Evolutionary conservation across 2,329 filamentous ascomycete species (phyloP).

Genomic region (Xylariaceae sp.): DNA sequence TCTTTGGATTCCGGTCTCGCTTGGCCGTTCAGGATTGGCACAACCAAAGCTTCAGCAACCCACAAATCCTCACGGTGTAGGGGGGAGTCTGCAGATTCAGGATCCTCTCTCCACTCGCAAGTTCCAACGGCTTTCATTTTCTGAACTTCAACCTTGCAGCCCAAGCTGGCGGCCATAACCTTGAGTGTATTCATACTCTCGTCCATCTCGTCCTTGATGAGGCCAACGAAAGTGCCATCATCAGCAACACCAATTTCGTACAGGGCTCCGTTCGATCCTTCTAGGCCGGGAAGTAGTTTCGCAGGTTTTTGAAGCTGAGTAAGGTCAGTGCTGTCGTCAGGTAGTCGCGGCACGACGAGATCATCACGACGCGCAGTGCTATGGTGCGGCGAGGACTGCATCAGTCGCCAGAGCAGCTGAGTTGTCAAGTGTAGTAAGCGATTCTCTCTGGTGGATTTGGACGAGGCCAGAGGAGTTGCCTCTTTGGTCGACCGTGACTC

Average conservation of each 20-base stretch:
- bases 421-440: constrained; percentile 89
- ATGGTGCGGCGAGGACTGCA: constrained; percentile 92
- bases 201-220: constrained; percentile 86
- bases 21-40: constrained; percentile 57
- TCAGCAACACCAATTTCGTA: constrained; percentile 97
- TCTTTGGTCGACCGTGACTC: constrained; percentile 28
- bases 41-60: constrained; percentile 88
- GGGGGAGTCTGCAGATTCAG: constrained; percentile 25
- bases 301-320: constrained; percentile 45
- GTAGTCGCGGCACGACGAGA: constrained; percentile 71
- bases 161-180: constrained; percentile 88
- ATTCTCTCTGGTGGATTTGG: constrained; percentile 71
- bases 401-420: constrained; percentile 88
- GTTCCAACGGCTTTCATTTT: constrained; percentile 81
- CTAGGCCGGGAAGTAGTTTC: constrained; percentile 71
- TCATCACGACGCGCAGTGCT: constrained; percentile 71
- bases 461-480: constrained; percentile 33
- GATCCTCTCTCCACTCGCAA: constrained; percentile 67
- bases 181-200: constrained; percentile 83
- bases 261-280: constrained; percentile 87
- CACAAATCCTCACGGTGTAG: constrained; percentile 58
- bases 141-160: constrained; percentile 77
- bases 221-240: constrained; percentile 83
- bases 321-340: constrained; percentile 54
- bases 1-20: constrained; percentile 21